phyloP scores from a whole-genome alignment of 2,329 filamentous ascomycete genomes.

The Ophidiomyces ophidiicola region DNA sequence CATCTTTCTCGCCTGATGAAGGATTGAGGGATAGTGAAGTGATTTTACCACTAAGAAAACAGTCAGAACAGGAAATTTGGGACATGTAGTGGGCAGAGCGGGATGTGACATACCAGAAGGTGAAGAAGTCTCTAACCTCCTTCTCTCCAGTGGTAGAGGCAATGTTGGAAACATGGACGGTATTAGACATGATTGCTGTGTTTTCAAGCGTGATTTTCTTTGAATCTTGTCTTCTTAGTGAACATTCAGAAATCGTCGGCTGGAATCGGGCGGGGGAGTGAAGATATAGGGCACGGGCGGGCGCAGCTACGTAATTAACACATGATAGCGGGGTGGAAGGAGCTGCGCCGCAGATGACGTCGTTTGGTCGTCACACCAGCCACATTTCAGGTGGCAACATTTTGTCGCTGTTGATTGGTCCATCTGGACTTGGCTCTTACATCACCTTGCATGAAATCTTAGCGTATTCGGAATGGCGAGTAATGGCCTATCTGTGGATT shows the following conservation, averaged over 20 bases:
- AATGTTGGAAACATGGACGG: conserved; percentile 85
- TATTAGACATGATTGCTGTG: conserved; percentile 42
- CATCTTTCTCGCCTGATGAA: conserved; percentile 41
- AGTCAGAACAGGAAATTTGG: conserved; percentile 2
- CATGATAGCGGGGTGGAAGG: conserved; percentile 14
- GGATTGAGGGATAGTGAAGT: conserved; percentile 64
- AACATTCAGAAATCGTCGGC: background rate
- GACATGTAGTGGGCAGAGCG: background rate
- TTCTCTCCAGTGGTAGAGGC: conserved; percentile 68
- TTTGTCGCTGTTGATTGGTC: conserved; percentile 5
- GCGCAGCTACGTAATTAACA: conserved; percentile 3
- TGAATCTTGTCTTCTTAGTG: background rate
- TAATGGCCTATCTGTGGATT: too few relatives aligned
- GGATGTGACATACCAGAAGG: conserved; percentile 61
- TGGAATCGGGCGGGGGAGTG: background rate
- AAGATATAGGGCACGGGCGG: background rate
- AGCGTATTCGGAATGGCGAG: too few relatives aligned
- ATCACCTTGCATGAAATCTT: too few relatives aligned
- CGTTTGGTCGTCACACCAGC: conserved; percentile 20
- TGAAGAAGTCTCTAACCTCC: conserved; percentile 94
- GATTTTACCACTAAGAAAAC: conserved; percentile 69
- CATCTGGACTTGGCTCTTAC: background rate
- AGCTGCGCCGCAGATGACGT: conserved; percentile 28
- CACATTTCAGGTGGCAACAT: conserved; percentile 14
- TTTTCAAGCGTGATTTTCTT: background rate